These are phyloP conservation scores for Colletotrichum navitas DNA, from an alignment of 2,329 filamentous ascomycete species.

Conservation along the genomic window DNA sequence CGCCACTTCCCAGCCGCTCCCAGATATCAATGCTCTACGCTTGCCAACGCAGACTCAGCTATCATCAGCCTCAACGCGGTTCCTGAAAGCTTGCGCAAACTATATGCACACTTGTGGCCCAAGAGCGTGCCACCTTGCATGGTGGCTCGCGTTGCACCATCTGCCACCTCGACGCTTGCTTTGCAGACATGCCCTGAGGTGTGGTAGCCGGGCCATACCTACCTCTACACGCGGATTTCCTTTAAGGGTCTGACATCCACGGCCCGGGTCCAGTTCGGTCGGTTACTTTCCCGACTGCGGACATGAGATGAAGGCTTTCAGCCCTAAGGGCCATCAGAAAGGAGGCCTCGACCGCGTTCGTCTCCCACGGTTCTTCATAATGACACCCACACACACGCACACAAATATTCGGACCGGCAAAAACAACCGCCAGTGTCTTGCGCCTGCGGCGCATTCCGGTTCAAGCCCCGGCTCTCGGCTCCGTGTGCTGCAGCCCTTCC, in stretches of 20 bases:
- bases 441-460: neutral
- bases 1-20: conserved; percentile 4
- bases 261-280: conserved; percentile 18
- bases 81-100: conserved; percentile 5
- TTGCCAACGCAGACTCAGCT: conserved; percentile 23
- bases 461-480: conserved; percentile 19
- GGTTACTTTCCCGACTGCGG: conserved; percentile 16
- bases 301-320: conserved; percentile 29
- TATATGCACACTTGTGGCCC: neutral
- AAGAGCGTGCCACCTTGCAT: neutral
- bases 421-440: neutral
- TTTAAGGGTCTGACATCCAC: conserved; percentile 14
- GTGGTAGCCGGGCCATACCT: conserved; percentile 22
- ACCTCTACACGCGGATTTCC: conserved; percentile 10
- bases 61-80: conserved; percentile 24
- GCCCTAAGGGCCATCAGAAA: neutral
- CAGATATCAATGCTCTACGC: neutral
- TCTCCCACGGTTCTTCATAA: neutral
- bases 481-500: conserved; percentile 14
- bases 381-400: neutral
- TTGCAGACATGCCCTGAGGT: conserved; percentile 17
- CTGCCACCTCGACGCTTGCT: conserved; percentile 15
- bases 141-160: conserved; percentile 20
- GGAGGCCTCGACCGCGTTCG: conserved; percentile 13
- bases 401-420: neutral